Base-by-base conservation (phyloP, 352 stramenopile genomes). In the Globisporangium parvum region DNA sequence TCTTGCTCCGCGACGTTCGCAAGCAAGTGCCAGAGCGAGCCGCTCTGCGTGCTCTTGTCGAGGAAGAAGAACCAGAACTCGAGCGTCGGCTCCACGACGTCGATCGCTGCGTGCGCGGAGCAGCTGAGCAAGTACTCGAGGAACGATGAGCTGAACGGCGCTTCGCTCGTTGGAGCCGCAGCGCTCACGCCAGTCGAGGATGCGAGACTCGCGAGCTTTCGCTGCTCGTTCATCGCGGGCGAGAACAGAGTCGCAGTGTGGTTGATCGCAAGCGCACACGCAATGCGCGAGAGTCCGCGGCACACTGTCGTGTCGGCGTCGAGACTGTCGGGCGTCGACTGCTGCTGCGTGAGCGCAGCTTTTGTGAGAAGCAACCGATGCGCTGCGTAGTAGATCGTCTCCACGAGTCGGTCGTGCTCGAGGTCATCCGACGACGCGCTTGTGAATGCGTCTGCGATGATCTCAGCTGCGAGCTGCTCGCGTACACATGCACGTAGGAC, bases 61-160 rank as follows among this genome's bases (percentile, higher is more conserved):
- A 94, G 68, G n/a, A 94, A 75, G 50, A 91, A 91, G 66, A 90
- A 94, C 84, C 84, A 94, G 31, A 94, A 88, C 61, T 94, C 84
- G 31, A 94, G 68, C 28, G 82, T 94, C 15, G 77, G 77, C 42
- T 91, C 73, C 11, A 73, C 70, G 10, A 88, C 75, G 31, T 81
- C 65, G 11, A 70, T 52, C 33, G 90, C 69, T 15, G 66, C 44
- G 42, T 77, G 81, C 20, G 74, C 75, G 9, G 81, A 87, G 52
- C 81, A 92, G 17, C 63, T 56, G 23, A 94, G 53, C 35, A 91
- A 60, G 20, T 86, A 64, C 35, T 90, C 72, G 24, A 94, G 59
- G 53, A 90, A 87, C 21, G 51, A 23, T 1, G 61, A 46, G 10
- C 56, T 53, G 35, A 81, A 69, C 10, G 51, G 62, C 6, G 31